Conservation (phyloP, 139 green algal genomes). For the Micractinium sp. region DNA sequence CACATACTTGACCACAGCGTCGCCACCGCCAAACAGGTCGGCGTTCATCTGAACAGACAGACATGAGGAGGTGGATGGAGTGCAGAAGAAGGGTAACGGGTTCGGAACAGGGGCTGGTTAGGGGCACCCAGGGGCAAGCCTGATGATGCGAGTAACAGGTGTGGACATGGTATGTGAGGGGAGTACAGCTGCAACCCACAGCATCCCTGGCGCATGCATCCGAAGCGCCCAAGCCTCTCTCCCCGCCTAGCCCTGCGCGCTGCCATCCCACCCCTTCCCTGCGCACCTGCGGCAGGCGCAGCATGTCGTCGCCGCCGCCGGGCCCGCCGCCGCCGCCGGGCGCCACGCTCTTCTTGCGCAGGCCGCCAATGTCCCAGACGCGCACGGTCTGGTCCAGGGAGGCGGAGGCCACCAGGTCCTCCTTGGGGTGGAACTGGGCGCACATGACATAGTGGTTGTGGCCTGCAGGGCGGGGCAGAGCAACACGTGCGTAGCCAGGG, state of each 20-base stretch:
- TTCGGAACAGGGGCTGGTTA: not conserved
- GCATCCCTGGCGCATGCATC: too few relatives aligned
- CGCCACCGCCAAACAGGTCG: constrained; percentile 97
- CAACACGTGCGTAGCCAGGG: not conserved
- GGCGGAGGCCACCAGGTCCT: constrained; percentile 76
- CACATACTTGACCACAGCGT: constrained; percentile 99
- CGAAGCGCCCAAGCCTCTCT: too few relatives aligned
- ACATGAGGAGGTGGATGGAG: not conserved
- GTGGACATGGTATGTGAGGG: too few relatives aligned
- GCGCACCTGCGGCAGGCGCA: constrained; percentile 76
- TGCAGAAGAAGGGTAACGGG: not conserved
- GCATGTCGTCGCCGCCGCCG: constrained; percentile 75
- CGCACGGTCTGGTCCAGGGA: constrained; percentile 77
- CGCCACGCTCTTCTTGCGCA: constrained; percentile 95
- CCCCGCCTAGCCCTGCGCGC: too few relatives aligned
- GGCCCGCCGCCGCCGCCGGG: constrained; percentile 58
- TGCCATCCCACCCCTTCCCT: too few relatives aligned
- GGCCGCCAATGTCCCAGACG: constrained; percentile 98
- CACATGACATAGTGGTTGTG: constrained; percentile 99
- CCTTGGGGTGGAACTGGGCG: constrained; percentile 97
- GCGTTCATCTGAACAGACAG: constrained; percentile 83
- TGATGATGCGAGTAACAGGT: too few relatives aligned
- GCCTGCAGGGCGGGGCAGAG: constrained; percentile 45
- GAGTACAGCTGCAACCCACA: too few relatives aligned
- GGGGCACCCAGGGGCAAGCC: too few relatives aligned